These are phyloP conservation scores for Hypoxylon sp. DNA, from an alignment of 2,329 filamentous ascomycete genomes.

Conservation along the genomic window DNA sequence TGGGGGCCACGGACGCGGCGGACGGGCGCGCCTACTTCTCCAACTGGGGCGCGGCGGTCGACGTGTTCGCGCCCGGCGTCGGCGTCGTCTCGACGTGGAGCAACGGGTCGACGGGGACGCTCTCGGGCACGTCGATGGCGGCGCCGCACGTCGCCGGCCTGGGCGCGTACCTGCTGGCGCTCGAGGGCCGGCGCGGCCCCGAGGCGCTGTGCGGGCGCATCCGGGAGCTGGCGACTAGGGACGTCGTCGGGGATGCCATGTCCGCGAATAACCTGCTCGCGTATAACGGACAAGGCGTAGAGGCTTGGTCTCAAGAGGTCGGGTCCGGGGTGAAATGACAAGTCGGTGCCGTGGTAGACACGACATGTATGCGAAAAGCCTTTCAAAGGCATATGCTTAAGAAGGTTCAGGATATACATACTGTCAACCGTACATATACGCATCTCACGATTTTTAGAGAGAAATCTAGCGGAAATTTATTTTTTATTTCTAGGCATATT, in stretches of 20 bases:
- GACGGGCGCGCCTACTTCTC: conserved; percentile 48
- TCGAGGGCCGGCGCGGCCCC: conserved; percentile 56
- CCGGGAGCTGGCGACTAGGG: conserved; percentile 42
- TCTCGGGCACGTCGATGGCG: conserved; percentile 62
- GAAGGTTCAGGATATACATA: conserved; percentile 3
- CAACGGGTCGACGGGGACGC: conserved; percentile 52
- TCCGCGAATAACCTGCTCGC: conserved; percentile 43
- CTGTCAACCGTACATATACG: no score
- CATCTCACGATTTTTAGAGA: not conserved
- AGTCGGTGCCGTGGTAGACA: not conserved
- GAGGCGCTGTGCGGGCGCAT: conserved; percentile 43
- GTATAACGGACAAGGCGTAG: conserved; percentile 39
- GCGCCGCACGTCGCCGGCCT: conserved; percentile 58
- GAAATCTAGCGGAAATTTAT: not conserved
- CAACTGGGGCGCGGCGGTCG: conserved; percentile 52
- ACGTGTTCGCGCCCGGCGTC: conserved; percentile 58
- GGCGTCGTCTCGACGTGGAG: conserved; percentile 55
- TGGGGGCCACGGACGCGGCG: conserved; percentile 47
- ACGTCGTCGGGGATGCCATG: conserved; percentile 37
- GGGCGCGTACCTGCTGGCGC: conserved; percentile 59
- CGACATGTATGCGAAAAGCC: not conserved
- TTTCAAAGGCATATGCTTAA: conserved; percentile 3
- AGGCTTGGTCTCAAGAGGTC: not conserved
- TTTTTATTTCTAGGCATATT: not conserved
- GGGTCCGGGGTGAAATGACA: not conserved